Conservation (phyloP, 441 rosid species). For the Pelargonium fulgidum region DNA sequence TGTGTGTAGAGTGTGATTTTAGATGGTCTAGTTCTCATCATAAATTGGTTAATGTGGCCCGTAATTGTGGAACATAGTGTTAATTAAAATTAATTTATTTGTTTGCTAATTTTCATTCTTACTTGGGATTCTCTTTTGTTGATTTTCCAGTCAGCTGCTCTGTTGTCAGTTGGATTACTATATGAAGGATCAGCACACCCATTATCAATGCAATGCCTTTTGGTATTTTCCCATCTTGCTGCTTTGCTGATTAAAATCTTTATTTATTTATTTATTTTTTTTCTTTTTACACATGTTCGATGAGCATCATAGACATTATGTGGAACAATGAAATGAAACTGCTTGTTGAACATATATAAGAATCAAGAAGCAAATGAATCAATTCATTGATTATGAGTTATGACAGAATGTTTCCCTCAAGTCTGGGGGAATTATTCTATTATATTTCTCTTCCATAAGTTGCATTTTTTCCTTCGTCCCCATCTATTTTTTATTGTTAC, state of each 20-base stretch:
- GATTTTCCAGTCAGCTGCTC: conserved; percentile 75
- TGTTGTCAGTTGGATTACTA: conserved; percentile 87
- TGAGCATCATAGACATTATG: conserved; percentile 7
- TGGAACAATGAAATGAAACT: background rate
- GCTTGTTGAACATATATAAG: background rate
- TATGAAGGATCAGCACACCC: conserved; percentile 96
- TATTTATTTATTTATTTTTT: background rate
- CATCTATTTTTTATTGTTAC: background rate
- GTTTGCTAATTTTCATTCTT: conserved; percentile 9
- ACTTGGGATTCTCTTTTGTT: conserved; percentile 11
- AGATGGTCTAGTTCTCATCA: conserved; percentile 4
- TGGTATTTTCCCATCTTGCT: conserved; percentile 41
- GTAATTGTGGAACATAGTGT: background rate
- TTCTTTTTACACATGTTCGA: background rate
- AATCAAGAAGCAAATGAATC: background rate
- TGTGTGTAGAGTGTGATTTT: background rate
- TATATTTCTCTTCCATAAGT: background rate
- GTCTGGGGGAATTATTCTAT: background rate
- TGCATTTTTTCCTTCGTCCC: background rate
- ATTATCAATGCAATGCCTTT: conserved; percentile 75
- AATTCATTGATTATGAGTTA: background rate
- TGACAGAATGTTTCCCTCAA: background rate
- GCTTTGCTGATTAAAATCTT: conserved; percentile 3
- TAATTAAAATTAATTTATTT: background rate
- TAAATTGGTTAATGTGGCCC: background rate